These are phyloP conservation scores for Capsicum rhomboideum DNA, from an alignment of 257 asterid species.

Conservation along the genomic window DNA sequence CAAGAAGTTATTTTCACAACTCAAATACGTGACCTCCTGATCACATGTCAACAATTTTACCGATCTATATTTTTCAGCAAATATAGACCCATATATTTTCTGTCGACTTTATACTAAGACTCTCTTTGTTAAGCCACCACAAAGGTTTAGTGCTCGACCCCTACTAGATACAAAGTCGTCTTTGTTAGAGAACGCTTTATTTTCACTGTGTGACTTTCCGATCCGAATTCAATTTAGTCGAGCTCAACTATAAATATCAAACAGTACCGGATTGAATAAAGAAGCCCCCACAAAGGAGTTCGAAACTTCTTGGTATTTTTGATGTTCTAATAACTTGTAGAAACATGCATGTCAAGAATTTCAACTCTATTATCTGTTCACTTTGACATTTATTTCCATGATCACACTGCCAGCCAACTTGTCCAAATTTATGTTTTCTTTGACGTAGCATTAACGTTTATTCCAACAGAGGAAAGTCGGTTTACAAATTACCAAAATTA, in stretches of 20 bases:
- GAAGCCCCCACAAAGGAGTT: neutral
- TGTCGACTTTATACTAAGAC: neutral
- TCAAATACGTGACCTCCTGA: too few species aligned
- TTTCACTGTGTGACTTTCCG: neutral
- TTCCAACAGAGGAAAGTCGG: neutral
- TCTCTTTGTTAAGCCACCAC: neutral
- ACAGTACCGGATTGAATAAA: accelerated
- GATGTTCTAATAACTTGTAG: neutral
- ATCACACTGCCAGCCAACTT: neutral
- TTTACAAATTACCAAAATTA: neutral
- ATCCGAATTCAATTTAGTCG: neutral
- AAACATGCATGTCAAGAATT: neutral
- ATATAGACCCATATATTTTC: neutral
- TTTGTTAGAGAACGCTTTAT: too few species aligned
- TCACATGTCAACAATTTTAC: too few species aligned
- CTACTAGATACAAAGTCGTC: neutral
- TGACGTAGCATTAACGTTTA: neutral
- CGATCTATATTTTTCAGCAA: neutral
- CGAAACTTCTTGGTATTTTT: neutral
- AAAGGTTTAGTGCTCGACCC: neutral
- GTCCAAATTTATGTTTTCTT: neutral
- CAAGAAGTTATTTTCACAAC: too few species aligned
- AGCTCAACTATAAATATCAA: neutral
- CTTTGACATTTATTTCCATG: neutral
- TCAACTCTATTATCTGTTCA: neutral